Evolutionary conservation across 768 basidiomycete genomes (phyloP), one percentile per base, ranked within the genome.

Genomic region (Agrocybe praecox): DNA sequence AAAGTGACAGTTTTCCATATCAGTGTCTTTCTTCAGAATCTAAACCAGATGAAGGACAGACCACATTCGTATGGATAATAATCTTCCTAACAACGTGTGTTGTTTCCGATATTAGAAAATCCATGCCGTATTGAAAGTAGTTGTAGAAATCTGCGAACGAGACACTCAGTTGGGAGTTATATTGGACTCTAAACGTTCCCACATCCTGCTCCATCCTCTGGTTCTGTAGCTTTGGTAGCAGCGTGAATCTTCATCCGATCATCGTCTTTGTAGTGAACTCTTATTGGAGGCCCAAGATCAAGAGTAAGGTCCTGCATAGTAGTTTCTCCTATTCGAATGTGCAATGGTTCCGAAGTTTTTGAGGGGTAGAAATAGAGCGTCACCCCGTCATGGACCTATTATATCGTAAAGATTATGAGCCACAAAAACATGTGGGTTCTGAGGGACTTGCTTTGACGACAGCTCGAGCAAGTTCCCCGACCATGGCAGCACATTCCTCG

Each of bases 81-180:
- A 96, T 89, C 79, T 97, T 97, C 67, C 80, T 83, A 18, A 96
- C 90, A 6, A 82, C 63, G 64, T 95, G 92, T 15, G 80, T 82
- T 19, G 76, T 77, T 46, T 83, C 88, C 21, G 86, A 89, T 17
- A 97, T 80, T 24, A 96, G 80, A 60, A 96, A 91, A 67, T 97
- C 94, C 18, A 97, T 73, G 1, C 94, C 94, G 65, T 94, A 86
- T 62, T 94, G 90, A 62, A 96, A 94, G 66, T 97, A 97, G 65
- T 96, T 96, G 72, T 91, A 94, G 68, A 94, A 94, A 70, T 94
- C 92, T 93, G n/a, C 2, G 26, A 29, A 40, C 2, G 17, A 19
- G 44, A 15, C 19, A 40, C 4, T 29, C 9, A 29, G 26, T 29
- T 29, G 26, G 9, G 9, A 29, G 9, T 29, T 29, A 29, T 9